Percentiles rank a stretch among this genome's conserved stretches.
Conservation (phyloP, 2,329 filamentous ascomycete genomes). For the Arthroderma uncinatum region DNA sequence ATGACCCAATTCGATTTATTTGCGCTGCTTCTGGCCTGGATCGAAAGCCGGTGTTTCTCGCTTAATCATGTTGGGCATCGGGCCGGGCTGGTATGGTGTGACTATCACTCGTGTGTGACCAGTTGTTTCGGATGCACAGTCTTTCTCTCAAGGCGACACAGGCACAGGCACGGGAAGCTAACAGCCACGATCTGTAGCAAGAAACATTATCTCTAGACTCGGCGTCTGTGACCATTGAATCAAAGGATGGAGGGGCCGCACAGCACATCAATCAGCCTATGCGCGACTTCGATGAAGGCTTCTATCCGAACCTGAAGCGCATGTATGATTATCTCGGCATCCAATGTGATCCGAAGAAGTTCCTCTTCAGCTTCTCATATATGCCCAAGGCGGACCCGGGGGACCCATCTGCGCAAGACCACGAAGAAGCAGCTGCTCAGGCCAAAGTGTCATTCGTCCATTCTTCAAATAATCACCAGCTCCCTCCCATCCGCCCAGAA, state of each 20-base stretch:
- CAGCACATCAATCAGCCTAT: conserved; percentile 41
- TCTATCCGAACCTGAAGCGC: conserved; percentile 44
- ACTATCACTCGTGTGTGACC: neutral
- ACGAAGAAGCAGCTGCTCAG: conserved; percentile 15
- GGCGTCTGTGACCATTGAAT: conserved; percentile 32
- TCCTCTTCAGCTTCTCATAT: conserved; percentile 44
- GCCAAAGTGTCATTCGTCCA: conserved; percentile 40
- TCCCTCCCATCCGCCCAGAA: conserved; percentile 35
- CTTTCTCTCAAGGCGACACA: neutral
- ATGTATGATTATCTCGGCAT: conserved; percentile 48
- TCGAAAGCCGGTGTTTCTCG: neutral
- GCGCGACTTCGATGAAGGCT: conserved; percentile 42
- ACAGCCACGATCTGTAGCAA: conserved; percentile 24
- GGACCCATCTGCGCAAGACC: conserved; percentile 2
- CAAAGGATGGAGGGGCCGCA: conserved; percentile 16
- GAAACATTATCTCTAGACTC: conserved; percentile 36
- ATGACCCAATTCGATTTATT: neutral
- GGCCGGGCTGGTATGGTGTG: neutral
- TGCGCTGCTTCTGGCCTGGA: neutral
- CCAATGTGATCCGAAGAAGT: conserved; percentile 40
- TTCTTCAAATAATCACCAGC: conserved; percentile 44
- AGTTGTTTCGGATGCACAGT: neutral
- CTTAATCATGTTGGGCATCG: neutral
- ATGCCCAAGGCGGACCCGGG: conserved; percentile 8
- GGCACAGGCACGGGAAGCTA: neutral